Conservation (phyloP, 2,329 filamentous ascomycete species). For the Cladophialophora carrionii region DNA sequence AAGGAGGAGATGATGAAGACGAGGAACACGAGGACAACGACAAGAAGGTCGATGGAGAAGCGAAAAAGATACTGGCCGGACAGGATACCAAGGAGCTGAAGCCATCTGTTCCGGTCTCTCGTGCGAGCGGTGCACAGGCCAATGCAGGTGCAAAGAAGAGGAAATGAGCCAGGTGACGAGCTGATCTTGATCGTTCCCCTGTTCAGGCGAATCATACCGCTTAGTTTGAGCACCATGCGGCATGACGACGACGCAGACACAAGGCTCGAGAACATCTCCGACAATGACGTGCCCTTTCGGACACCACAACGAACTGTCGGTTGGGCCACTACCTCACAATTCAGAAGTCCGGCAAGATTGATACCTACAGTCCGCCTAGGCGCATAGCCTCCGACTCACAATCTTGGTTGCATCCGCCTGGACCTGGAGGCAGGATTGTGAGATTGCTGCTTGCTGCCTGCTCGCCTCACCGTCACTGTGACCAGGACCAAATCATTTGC, state of each 20-base stretch:
- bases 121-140: conserved; percentile 30
- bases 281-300: not conserved
- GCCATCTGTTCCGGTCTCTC: conserved; percentile 31
- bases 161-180: conserved; percentile 21
- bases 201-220: not conserved
- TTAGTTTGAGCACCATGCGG: not conserved
- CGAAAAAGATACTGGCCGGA: conserved; percentile 30
- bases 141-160: conserved; percentile 36
- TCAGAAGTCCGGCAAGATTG: not conserved
- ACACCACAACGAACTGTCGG: not conserved
- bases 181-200: not conserved
- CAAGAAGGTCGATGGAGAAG: conserved; percentile 22
- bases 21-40: conserved; percentile 56
- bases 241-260: not conserved
- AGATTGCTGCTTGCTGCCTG: not conserved
- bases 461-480: not conserved
- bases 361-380: not conserved
- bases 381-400: not conserved
- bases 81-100: conserved; percentile 37
- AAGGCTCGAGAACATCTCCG: not conserved
- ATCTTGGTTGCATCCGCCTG: not conserved
- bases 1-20: conserved; percentile 89
- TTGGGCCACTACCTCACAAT: not conserved
- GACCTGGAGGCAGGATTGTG: no score
- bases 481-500: not conserved